Percentiles rank a stretch among this genome's conserved stretches.
phyloP scores from a whole-genome alignment of 768 basidiomycete species.

The Clitopilus hobsonii region DNA sequence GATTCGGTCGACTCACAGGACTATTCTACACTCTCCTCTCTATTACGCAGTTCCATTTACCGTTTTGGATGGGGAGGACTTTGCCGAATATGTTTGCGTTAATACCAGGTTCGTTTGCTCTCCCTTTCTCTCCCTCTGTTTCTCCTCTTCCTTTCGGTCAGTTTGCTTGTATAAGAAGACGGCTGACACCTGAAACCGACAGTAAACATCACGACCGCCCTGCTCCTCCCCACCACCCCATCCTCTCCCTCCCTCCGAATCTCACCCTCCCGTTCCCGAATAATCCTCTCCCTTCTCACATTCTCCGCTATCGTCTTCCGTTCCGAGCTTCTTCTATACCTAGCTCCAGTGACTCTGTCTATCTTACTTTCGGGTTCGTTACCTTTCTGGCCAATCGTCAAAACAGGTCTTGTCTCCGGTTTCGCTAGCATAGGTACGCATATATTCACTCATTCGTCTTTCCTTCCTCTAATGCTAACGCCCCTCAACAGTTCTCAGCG shows the following conservation, averaged over 20 bases:
- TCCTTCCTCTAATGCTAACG: too few relatives aligned
- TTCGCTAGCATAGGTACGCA: constrained; percentile 47
- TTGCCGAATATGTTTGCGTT: constrained; percentile 94
- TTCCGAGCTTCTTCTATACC: constrained; percentile 69
- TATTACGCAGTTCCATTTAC: constrained; percentile 83
- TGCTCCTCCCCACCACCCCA: constrained; percentile 40
- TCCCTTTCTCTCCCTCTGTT: neutral
- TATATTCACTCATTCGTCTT: too few relatives aligned
- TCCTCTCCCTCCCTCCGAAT: constrained; percentile 7
- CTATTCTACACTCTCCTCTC: constrained; percentile 65
- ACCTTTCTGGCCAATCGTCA: constrained; percentile 39
- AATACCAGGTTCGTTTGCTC: constrained; percentile 55
- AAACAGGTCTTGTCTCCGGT: constrained; percentile 45
- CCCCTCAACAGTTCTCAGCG: constrained; percentile 46
- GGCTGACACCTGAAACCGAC: neutral
- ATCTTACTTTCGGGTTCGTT: constrained; percentile 35
- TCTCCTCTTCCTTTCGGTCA: neutral
- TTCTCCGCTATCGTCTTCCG: constrained; percentile 71
- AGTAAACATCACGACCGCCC: constrained; percentile 58
- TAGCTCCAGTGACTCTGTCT: constrained; percentile 59
- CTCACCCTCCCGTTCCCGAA: constrained; percentile 17
- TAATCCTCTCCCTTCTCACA: constrained; percentile 56
- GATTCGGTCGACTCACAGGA: constrained; percentile 62
- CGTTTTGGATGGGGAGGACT: constrained; percentile 92
- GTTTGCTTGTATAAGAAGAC: too few relatives aligned